Conservation (phyloP, 2,329 filamentous ascomycete genomes). For the Cordyceps militaris region DNA sequence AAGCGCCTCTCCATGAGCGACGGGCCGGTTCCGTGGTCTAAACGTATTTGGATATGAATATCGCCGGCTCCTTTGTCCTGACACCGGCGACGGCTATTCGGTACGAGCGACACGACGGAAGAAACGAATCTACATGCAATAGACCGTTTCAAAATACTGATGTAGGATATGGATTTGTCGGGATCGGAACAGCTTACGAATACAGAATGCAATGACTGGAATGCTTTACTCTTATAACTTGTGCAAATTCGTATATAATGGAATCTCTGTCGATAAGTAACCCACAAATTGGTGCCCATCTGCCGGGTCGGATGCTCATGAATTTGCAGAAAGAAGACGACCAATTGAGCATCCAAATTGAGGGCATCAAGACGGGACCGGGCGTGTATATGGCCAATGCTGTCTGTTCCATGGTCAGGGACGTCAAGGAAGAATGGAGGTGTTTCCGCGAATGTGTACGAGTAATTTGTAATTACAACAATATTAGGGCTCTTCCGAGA, state of each 20-base stretch:
- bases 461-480: neutral
- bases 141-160: neutral
- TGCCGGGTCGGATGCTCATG: constrained; percentile 54
- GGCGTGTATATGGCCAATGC: constrained; percentile 35
- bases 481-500: no score
- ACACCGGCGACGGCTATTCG: constrained; percentile 89
- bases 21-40: constrained; percentile 27
- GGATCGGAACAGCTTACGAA: neutral
- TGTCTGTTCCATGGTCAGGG: constrained; percentile 32
- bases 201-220: neutral
- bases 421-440: constrained; percentile 52
- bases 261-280: neutral
- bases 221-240: no score
- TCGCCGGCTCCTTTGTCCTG: constrained; percentile 83
- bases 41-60: constrained; percentile 1
- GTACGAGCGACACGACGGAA: constrained; percentile 90
- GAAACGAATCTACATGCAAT: neutral
- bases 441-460: constrained; percentile 46
- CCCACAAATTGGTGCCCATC: no score
- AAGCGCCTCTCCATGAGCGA: constrained; percentile 38
- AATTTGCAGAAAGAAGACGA: no score
- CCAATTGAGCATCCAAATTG: no score
- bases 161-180: neutral
- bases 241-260: neutral
- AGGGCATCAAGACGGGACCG: constrained; percentile 35